phyloP scores from a whole-genome alignment of 2,329 filamentous ascomycete species.

The Xylariomycetidae sp. region DNA sequence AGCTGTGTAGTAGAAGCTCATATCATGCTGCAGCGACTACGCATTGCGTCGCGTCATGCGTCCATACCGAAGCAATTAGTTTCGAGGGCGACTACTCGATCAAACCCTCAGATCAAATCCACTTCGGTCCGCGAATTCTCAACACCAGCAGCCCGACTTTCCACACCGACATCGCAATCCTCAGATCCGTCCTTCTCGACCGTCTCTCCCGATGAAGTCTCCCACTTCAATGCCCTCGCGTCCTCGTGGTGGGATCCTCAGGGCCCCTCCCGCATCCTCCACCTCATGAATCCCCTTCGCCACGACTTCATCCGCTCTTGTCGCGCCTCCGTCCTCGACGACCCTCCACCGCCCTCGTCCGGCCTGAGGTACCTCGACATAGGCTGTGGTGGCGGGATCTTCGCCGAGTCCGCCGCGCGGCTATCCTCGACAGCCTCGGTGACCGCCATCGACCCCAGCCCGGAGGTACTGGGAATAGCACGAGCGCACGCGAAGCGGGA shows the following conservation, averaged over 20 bases:
- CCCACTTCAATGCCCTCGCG: slow-evolving; percentile 90
- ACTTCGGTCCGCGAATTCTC: no score
- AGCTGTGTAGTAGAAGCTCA: no score
- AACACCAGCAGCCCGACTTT: slow-evolving; percentile 1
- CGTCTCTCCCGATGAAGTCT: slow-evolving; percentile 83
- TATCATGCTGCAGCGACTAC: no score
- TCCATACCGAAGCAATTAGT: no score
- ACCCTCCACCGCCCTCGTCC: slow-evolving; percentile 25
- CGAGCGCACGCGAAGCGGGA: slow-evolving; percentile 69
- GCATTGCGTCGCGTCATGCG: no score
- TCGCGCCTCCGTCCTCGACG: slow-evolving; percentile 47
- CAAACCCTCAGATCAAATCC: no score
- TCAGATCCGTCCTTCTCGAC: slow-evolving; percentile 47
- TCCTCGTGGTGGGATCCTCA: slow-evolving; percentile 97
- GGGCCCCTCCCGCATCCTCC: slow-evolving; percentile 83
- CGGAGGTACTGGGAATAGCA: slow-evolving; percentile 69
- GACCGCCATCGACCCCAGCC: slow-evolving; percentile 72
- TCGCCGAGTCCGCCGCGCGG: slow-evolving; percentile 79
- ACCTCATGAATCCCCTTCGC: slow-evolving; percentile 96
- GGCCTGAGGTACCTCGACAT: slow-evolving; percentile 76
- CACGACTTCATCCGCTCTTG: slow-evolving; percentile 85
- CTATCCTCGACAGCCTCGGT: slow-evolving; percentile 57
- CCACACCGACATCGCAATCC: slow-evolving; percentile 12
- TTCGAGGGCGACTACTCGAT: no score
- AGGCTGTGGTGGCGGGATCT: slow-evolving; percentile 94